phyloP scores from a whole-genome alignment of 495 filamentous ascomycete species.

The Lophiotrema nucula region DNA sequence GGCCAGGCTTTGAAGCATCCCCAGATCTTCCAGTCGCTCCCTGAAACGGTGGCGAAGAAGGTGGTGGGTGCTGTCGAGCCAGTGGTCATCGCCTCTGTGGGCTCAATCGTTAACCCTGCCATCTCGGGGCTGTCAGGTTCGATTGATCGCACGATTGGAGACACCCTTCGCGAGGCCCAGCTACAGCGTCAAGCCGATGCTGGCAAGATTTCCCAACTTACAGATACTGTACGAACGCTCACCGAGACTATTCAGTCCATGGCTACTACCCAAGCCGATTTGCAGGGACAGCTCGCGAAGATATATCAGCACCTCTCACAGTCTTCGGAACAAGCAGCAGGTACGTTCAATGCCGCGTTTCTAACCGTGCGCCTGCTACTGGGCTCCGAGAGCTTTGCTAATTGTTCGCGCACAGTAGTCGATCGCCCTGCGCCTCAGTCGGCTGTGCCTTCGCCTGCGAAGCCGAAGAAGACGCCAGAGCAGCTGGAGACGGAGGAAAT shows the following conservation, averaged over 20 bases:
- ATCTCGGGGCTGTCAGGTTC: conserved; percentile 64
- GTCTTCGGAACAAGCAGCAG: conserved; percentile 15
- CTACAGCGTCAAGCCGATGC: conserved; percentile 66
- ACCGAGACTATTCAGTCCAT: conserved; percentile 71
- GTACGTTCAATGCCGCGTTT: too few species aligned
- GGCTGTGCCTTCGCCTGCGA: conserved; percentile 3
- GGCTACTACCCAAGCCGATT: conserved; percentile 61
- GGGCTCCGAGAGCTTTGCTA: too few species aligned
- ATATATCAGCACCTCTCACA: conserved; percentile 36
- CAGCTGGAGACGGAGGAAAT: conserved; percentile 66
- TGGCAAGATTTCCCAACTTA: conserved; percentile 80
- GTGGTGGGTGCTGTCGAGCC: conserved; percentile 66
- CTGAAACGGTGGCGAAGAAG: conserved; percentile 66
- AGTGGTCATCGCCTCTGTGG: conserved; percentile 61
- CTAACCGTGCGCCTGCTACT: too few species aligned
- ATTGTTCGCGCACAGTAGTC: neutral
- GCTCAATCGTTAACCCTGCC: conserved; percentile 61
- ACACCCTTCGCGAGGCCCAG: conserved; percentile 65
- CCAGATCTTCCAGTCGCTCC: conserved; percentile 64
- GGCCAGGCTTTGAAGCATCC: conserved; percentile 65
- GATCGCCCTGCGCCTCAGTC: neutral
- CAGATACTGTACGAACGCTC: conserved; percentile 65
- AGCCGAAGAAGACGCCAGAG: conserved; percentile 53
- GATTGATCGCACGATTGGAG: conserved; percentile 63
- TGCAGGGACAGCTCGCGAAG: conserved; percentile 33